Conservation (phyloP, 208 protist species). For the Herpetomonas tarakana region DNA sequence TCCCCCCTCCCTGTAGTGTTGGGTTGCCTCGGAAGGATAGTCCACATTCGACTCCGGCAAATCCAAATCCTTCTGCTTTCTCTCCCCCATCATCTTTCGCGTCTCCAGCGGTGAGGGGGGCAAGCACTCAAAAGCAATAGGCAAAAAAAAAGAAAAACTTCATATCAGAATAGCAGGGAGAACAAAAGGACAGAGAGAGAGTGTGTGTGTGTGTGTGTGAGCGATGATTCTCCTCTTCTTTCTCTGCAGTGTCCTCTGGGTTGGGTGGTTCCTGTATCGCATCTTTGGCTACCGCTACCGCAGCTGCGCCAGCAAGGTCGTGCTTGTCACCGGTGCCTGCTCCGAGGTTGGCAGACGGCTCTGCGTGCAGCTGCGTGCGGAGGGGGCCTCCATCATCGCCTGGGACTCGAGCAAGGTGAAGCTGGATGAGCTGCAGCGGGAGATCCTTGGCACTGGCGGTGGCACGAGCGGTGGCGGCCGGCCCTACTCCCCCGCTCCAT, state of each 20-base stretch:
- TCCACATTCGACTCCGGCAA: too few species aligned
- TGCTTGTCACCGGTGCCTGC: constrained; percentile 62
- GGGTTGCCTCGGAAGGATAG: too few species aligned
- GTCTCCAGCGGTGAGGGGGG: too few species aligned
- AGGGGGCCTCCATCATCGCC: constrained; percentile 44
- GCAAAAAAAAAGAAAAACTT: too few species aligned
- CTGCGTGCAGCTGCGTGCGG: constrained; percentile 37
- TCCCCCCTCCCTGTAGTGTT: too few species aligned
- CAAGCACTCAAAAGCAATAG: too few species aligned
- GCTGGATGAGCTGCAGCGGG: constrained; percentile 42
- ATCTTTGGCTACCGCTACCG: constrained; percentile 35
- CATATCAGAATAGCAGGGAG: too few species aligned
- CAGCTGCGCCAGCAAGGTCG: constrained; percentile 33
- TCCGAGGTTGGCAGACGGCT: constrained; percentile 39
- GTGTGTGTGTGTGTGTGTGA: too few species aligned
- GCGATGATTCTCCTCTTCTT: constrained; percentile 72
- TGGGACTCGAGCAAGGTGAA: constrained; percentile 56
- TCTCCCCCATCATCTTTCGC: too few species aligned
- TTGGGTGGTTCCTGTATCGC: constrained; percentile 43
- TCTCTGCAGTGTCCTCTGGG: constrained; percentile 37
- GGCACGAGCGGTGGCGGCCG: background rate
- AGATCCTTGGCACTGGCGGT: constrained; percentile 13
- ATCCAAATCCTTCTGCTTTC: too few species aligned
- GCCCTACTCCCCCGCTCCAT: background rate
- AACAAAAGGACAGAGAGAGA: too few species aligned